A percentile compares a stretch with the other conserved stretches of the same genome.
These are phyloP conservation scores for Phialophora chinensis DNA, from an alignment of 2,329 filamentous ascomycete species.

Conservation along the genomic window DNA sequence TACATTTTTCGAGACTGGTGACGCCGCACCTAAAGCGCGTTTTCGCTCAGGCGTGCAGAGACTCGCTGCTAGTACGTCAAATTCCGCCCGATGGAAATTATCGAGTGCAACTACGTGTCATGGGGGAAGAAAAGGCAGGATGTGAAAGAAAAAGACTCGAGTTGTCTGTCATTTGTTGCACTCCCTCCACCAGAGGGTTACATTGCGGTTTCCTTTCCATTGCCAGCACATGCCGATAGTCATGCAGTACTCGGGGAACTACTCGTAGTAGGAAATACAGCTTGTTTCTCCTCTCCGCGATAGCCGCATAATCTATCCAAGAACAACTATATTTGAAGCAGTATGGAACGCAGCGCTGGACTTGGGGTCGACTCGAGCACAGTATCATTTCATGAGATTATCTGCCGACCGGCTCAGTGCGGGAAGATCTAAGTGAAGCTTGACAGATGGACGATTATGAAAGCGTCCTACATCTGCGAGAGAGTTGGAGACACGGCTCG, in stretches of 20 bases:
- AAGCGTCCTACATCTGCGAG: background rate
- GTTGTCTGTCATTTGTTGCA: constrained; percentile 2
- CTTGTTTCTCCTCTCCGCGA: background rate
- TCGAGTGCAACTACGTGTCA: background rate
- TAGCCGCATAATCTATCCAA: background rate
- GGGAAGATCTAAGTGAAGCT: constrained; percentile 10
- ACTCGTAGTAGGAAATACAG: background rate
- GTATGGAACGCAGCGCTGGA: background rate
- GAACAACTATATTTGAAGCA: background rate
- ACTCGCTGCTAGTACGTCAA: constrained; percentile 7
- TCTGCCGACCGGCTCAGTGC: constrained; percentile 10
- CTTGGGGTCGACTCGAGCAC: background rate
- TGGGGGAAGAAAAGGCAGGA: constrained; percentile 7
- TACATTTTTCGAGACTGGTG: constrained; percentile 19
- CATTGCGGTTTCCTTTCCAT: constrained; percentile 14
- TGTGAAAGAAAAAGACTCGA: constrained; percentile 11
- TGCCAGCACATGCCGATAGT: background rate
- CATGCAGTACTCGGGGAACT: background rate
- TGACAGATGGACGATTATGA: constrained; percentile 4
- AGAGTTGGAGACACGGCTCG: background rate
- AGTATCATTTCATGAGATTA: background rate
- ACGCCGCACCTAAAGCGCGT: constrained; percentile 15
- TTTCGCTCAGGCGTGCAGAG: background rate
- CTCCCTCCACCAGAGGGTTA: constrained; percentile 15
- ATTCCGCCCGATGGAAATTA: constrained; percentile 11